Evolutionary conservation across 164 flowering plant genomes (phyloP).

Genomic region (Malania oleifera): DNA sequence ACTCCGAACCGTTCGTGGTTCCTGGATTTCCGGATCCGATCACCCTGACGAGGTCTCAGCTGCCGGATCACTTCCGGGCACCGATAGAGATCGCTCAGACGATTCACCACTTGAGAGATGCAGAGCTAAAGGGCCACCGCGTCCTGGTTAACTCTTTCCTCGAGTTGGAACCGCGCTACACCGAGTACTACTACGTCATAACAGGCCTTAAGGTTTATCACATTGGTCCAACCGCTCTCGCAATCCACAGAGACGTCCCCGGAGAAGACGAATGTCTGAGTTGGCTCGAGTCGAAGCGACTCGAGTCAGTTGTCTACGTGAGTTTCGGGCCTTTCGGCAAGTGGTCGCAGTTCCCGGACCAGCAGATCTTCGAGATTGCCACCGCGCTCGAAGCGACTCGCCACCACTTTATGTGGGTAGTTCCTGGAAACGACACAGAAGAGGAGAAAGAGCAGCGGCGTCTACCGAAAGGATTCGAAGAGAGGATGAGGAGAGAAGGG

Average conservation of each 20-base stretch:
- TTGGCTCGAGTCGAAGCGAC: constrained; percentile 19
- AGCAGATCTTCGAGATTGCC: too few relatives aligned
- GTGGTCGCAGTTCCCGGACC: background rate
- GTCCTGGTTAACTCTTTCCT: constrained; percentile 23
- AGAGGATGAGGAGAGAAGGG: background rate
- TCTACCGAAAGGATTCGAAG: constrained; percentile 14
- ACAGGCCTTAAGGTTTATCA: constrained; percentile 17
- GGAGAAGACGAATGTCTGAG: constrained; percentile 11
- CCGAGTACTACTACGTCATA: constrained; percentile 12
- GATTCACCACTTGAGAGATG: constrained; percentile 13
- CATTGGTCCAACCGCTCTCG: constrained; percentile 26
- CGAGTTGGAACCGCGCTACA: constrained; percentile 26
- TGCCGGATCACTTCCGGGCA: constrained; percentile 18
- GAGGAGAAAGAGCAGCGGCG: background rate
- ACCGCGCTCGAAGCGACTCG: constrained; percentile 16
- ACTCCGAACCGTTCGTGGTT: constrained; percentile 18
- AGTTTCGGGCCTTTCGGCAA: constrained; percentile 17
- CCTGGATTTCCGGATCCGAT: constrained; percentile 25
- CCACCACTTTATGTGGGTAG: constrained; percentile 9
- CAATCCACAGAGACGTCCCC: constrained; percentile 1
- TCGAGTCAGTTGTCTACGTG: constrained; percentile 14
- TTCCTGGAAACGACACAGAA: background rate
- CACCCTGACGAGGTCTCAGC: constrained; percentile 20
- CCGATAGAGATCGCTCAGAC: constrained; percentile 10
- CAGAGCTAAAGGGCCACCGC: constrained; percentile 29